Evolutionary conservation across 345 rosid genomes (phyloP), one percentile per base, ranked within the genome.

Genomic region (Ricinus communis): DNA sequence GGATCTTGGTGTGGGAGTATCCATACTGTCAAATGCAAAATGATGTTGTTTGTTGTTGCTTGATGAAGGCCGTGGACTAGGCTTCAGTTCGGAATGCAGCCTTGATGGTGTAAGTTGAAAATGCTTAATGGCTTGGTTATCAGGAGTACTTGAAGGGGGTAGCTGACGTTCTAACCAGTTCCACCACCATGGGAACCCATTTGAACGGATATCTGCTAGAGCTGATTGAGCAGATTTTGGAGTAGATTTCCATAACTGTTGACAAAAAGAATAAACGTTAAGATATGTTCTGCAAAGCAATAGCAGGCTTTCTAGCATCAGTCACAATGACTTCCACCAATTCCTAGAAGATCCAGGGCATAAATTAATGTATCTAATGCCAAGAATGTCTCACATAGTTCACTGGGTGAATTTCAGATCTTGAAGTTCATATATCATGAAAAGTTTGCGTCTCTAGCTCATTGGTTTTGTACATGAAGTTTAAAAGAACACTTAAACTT

Each of bases 101-200:
- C 89, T 80, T 14, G 86, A 58, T n/a, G 92, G 89, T 46, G 96
- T 90, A 30, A 77, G 81, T 46, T 73, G 88, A 40, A 81, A 80
- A 62, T 40, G 79, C 76, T 86, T 81, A 50, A 74, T 12, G 62
- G 62, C 71, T 71, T 77, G 90, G 69, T 65, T 83, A 58, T 86
- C 90, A 5, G 79, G 74, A 53, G 79, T 73, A 71, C 73, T 87
- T 51, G 78, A 49, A 27, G 69, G 70, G 52, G 90, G 91, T n/a
- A 87, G 74, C 30, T 90, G 87, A 19, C 82, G 76, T 57, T 92
- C 99, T 62, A 89, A 74, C 97, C 96, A 92, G 81, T 88, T 95
- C 97, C 97, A 95, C 99, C 99, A 95, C 93, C 92, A 88, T 24
- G 99, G 97, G 70, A 83, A 83, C 30, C 87, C 91, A 0, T 83